Evolutionary conservation across 2,329 filamentous ascomycete genomes (phyloP).

Genomic region (Macrophomina pseudophaseolina): DNA sequence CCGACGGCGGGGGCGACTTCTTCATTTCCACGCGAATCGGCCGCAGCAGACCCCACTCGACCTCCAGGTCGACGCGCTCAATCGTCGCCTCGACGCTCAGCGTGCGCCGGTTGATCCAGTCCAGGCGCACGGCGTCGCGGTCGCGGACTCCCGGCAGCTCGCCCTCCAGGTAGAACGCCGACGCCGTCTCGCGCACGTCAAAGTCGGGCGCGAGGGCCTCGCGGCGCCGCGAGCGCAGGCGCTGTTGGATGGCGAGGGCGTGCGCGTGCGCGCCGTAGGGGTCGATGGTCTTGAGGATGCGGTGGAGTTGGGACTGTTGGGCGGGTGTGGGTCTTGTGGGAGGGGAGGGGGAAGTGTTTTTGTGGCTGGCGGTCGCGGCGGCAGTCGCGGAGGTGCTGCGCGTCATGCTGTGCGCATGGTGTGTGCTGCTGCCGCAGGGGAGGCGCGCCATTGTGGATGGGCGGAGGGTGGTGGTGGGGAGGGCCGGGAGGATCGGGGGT

Average conservation of each 20-base stretch:
- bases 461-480: neutral
- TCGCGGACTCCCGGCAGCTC: constrained; percentile 22
- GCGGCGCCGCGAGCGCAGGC: constrained; percentile 27
- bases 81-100: constrained; percentile 24
- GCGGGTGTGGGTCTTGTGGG: neutral
- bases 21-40: constrained; percentile 25
- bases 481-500: neutral
- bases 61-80: constrained; percentile 24
- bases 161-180: constrained; percentile 26
- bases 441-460: constrained; percentile 8
- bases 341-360: neutral
- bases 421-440: neutral
- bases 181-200: constrained; percentile 24
- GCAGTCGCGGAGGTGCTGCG: constrained; percentile 2
- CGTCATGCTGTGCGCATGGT: neutral
- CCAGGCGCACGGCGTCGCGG: constrained; percentile 16
- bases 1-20: constrained; percentile 31
- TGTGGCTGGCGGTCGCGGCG: neutral
- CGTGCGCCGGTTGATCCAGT: constrained; percentile 25
- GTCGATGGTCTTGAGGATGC: constrained; percentile 16
- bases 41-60: constrained; percentile 26
- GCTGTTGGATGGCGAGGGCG: constrained; percentile 13
- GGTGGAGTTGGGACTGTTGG: neutral
- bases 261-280: constrained; percentile 8
- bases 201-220: constrained; percentile 29